Percentiles rank a stretch among this genome's conserved stretches.
These are phyloP conservation scores for Starmerella etchellsii DNA, from an alignment of 805 yeast genomes.

Conservation along the genomic window DNA sequence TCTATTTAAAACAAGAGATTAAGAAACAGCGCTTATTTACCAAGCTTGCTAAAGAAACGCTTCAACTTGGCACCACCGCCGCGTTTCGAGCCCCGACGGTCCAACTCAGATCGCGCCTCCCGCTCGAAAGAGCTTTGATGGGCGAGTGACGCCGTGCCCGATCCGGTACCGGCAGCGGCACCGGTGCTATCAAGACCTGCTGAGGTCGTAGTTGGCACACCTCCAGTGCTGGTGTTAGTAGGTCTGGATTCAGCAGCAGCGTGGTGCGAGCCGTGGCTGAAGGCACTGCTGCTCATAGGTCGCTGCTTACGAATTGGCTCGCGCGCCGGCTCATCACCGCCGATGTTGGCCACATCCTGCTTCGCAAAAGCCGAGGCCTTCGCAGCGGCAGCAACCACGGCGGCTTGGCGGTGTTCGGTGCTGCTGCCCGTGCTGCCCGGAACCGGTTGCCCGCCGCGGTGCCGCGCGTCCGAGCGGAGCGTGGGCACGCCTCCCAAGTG, in stretches of 20 bases:
- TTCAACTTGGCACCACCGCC: constrained; percentile 6
- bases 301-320: not conserved
- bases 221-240: too few relatives aligned
- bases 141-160: too few relatives aligned
- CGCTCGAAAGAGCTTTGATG: too few relatives aligned
- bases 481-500: constrained; percentile 5
- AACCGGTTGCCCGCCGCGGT: not conserved
- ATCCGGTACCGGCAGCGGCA: too few relatives aligned
- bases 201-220: too few relatives aligned
- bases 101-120: too few relatives aligned
- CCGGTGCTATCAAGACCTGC: too few relatives aligned
- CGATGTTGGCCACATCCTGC: constrained; percentile 19
- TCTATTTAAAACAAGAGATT: too few relatives aligned
- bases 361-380: constrained; percentile 17
- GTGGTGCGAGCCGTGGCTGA: too few relatives aligned
- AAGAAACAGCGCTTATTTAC: too few relatives aligned
- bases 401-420: constrained; percentile 14
- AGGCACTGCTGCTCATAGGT: too few relatives aligned
- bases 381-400: constrained; percentile 18
- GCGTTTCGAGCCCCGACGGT: not conserved
- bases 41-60: constrained; percentile 10
- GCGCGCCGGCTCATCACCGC: not conserved
- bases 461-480: constrained; percentile 5
- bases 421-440: not conserved
- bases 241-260: too few relatives aligned